A percentile compares a stretch with the other conserved stretches of the same genome.
phyloP scores from a whole-genome alignment of 371 early-diverging fungal genomes.

The Lichtheimia corymbifera region DNA sequence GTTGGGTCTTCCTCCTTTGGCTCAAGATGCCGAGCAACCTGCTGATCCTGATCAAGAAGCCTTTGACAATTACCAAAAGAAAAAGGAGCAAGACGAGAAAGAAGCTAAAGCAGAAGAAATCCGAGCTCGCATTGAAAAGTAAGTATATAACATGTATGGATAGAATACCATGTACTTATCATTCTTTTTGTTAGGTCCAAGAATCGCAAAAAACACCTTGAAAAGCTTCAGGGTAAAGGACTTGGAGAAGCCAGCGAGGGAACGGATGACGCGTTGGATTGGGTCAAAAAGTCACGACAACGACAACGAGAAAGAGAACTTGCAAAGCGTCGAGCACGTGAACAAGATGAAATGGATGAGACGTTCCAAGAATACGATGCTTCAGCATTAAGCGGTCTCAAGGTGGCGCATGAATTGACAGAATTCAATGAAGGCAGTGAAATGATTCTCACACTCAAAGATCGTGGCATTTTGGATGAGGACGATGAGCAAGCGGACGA shows the following conservation, averaged over 20 bases:
- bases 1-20: constrained; percentile 72
- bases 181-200: constrained; percentile 44
- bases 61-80: constrained; percentile 63
- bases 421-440: constrained; percentile 79
- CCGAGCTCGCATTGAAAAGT: constrained; percentile 59
- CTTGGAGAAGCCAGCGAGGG: constrained; percentile 73
- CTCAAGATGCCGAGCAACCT: constrained; percentile 42
- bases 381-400: constrained; percentile 70
- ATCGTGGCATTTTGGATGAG: constrained; percentile 74
- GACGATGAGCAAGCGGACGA: constrained; percentile 76
- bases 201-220: constrained; percentile 56
- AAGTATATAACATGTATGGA: constrained; percentile 9
- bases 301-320: constrained; percentile 53
- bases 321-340: constrained; percentile 53
- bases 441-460: constrained; percentile 85
- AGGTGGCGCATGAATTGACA: constrained; percentile 75
- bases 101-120: constrained; percentile 50
- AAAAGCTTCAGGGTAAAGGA: constrained; percentile 68
- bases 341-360: constrained; percentile 46
- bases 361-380: constrained; percentile 38
- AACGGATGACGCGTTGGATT: constrained; percentile 57
- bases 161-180: constrained; percentile 6
- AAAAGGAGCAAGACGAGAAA: constrained; percentile 52
- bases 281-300: constrained; percentile 60
- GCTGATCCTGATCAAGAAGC: constrained; percentile 57